Base-by-base conservation (phyloP, 345 rosid genomes). In the Arabis alpina region DNA sequence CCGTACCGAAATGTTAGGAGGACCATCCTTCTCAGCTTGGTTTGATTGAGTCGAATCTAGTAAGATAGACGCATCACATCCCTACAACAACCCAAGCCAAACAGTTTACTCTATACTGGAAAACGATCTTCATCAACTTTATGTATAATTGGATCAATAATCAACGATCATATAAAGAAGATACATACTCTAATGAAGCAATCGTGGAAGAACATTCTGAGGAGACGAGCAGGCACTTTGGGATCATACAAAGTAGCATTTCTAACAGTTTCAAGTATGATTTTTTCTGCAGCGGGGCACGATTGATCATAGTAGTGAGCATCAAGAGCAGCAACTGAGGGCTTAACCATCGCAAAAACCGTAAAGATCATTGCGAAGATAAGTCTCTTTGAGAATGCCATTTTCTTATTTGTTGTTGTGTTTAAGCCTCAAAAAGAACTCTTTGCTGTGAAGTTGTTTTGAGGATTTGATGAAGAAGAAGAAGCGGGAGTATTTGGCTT, bases 141-240 rank as follows among this genome's bases (percentile, higher is more conserved):
- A 36, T 14, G 28, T 42, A 47, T 47, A 56, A 10, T 7, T n/a
- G n/a, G 14, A 37, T 36, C 36, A n/a, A 53, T 3, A 8, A 54
- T 53, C 23, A 14, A 36, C 24, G 40, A 40, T 15, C 27, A 15
- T 16, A 24, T 41, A 43, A 62, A 52, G 58, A 52, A 41, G 3
- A 41, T 13, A 7, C 59, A 39, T 79, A 92, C 98, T 82, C 88
- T 84, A 54, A 88, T 83, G 88, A 90, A 89, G 63, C 94, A 92
- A 55, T 92, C 98, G 56, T 89, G 98, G 67, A 92, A 92, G 82
- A 89, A 88, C 98, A 89, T 92, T 68, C 96, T 72, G 2, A 92
- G 90, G 25, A 89, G 73, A 15, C 92, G 89, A 77, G 95, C 92
- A 11, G 98, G 89, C 70, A 84, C 96, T 78, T 86, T 85, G 3